Evolutionary conservation across 1,139 yeast species (phyloP), one percentile per base, ranked within the genome.

Genomic region (Nadsonia starkeyi-henricii): DNA sequence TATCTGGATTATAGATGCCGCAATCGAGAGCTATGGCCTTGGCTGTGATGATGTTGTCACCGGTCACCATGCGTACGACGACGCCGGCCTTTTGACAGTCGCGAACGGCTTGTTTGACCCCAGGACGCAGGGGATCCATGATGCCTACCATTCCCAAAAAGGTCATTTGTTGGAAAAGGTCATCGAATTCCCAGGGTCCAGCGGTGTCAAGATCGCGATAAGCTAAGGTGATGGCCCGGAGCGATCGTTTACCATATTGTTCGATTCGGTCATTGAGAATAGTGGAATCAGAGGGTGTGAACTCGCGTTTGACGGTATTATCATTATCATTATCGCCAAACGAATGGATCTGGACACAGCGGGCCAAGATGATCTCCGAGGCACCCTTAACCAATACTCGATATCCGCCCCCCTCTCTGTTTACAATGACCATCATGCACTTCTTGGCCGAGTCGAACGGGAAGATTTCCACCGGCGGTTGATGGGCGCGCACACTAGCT

Each of bases 31-130:
- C 86, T 56, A 91, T 91, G 0, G 97, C 94, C 57, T 77, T 78
- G 7, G 98, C 98, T 5, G 98, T 91, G 47, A 78, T 70, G 52
- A 89, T 63, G 61, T 89, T 89, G 64, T 91, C 98, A 65, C 98
- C 98, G 21, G 98, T 91, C 47, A 91, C 96, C 98, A 91, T 91
- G 58, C 96, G 76, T 26, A 91, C 97, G 28, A 82, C 77, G 18
- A 91, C 97, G 50, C 98, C 97, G 0, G 98, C 97, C 42, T 71
- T 71, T 57, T 79, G 81, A 68, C 98, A 91, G 61, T 81, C 82
- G 37, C 73, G 71, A 20, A 91, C 96, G 1, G 98, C 95, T 49
- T 82, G 79, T 26, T 79, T 75, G n/a, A 91, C 97, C 53, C 96
- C 96, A 9, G 76, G 77, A 57, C 96, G 79, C 54, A 91, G 72